Conservation (phyloP, 768 basidiomycete species). For the Gelatoporia subvermispora region DNA sequence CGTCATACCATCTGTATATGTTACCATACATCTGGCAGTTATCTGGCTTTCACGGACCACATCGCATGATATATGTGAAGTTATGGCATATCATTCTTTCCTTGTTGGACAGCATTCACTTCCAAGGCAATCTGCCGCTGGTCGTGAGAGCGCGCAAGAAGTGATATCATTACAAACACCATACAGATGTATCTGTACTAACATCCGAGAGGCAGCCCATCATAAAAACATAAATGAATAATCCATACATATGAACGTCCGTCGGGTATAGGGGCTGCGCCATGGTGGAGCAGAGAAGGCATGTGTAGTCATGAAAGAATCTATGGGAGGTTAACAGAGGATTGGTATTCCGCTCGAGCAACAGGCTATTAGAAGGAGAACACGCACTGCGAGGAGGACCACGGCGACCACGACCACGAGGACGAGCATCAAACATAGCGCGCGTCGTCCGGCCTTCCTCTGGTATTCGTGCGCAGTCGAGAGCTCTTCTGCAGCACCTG, state of each 20-base stretch:
- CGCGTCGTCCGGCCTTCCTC: conserved; percentile 85
- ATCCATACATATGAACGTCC: conserved; percentile 4
- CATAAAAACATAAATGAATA: conserved; percentile 8
- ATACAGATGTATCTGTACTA: background rate
- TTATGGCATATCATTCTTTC: conserved; percentile 2
- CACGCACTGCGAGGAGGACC: conserved; percentile 87
- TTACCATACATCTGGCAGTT: conserved; percentile 4
- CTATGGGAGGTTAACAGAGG: conserved; percentile 18
- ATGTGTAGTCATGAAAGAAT: conserved; percentile 21
- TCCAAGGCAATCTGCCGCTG: too few species aligned
- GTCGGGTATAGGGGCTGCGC: background rate
- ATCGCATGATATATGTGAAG: background rate
- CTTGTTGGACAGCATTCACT: too few species aligned
- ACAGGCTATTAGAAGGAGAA: conserved; percentile 19
- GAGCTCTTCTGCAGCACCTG: conserved; percentile 80
- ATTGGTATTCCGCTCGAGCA: conserved; percentile 21
- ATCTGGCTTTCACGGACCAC: background rate
- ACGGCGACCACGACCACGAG: conserved; percentile 82
- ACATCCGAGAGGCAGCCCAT: conserved; percentile 1
- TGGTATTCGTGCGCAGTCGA: conserved; percentile 90
- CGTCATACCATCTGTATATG: background rate
- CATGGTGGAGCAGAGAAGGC: background rate
- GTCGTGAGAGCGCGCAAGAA: too few species aligned
- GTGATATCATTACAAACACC: too few species aligned
- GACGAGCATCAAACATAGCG: conserved; percentile 86